Conservation (phyloP, 768 basidiomycete species). For the Lactarius trivialis region DNA sequence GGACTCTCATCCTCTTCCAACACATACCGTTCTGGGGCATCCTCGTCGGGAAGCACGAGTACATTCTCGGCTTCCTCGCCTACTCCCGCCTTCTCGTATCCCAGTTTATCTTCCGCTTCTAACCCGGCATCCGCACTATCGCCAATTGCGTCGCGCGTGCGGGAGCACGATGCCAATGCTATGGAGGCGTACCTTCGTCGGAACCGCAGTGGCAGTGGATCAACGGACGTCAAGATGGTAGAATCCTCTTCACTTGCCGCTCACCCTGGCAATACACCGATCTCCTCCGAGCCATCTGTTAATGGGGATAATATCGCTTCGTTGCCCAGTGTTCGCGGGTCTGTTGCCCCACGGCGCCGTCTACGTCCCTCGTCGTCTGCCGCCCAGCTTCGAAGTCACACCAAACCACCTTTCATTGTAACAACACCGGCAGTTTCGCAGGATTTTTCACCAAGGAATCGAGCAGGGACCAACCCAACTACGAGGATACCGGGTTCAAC, state of each 20-base stretch:
- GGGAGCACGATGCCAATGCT: constrained; percentile 79
- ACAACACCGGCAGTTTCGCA: constrained; percentile 27
- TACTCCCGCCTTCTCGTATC: constrained; percentile 32
- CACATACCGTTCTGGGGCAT: constrained; percentile 43
- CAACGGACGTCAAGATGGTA: constrained; percentile 64
- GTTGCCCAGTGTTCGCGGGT: constrained; percentile 41
- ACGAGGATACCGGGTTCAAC: constrained; percentile 38
- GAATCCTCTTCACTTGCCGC: constrained; percentile 37
- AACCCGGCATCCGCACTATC: constrained; percentile 51
- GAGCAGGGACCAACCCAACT: constrained; percentile 63
- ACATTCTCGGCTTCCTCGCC: constrained; percentile 36
- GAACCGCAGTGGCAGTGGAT: constrained; percentile 77
- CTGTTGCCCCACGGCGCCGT: constrained; percentile 50
- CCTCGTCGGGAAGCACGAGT: constrained; percentile 46
- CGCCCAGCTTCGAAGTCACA: constrained; percentile 54
- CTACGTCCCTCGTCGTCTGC: constrained; percentile 73
- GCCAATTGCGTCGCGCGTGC: constrained; percentile 73
- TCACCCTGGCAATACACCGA: not conserved
- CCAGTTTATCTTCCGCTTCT: constrained; percentile 21
- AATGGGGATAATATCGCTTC: constrained; percentile 51
- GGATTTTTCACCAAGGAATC: constrained; percentile 39
- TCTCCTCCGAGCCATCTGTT: constrained; percentile 43
- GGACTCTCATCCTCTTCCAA: constrained; percentile 29
- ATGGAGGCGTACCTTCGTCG: constrained; percentile 81
- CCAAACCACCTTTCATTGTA: constrained; percentile 18